Conservation (phyloP, 768 basidiomycete genomes). For the Mycena vitilis region DNA sequence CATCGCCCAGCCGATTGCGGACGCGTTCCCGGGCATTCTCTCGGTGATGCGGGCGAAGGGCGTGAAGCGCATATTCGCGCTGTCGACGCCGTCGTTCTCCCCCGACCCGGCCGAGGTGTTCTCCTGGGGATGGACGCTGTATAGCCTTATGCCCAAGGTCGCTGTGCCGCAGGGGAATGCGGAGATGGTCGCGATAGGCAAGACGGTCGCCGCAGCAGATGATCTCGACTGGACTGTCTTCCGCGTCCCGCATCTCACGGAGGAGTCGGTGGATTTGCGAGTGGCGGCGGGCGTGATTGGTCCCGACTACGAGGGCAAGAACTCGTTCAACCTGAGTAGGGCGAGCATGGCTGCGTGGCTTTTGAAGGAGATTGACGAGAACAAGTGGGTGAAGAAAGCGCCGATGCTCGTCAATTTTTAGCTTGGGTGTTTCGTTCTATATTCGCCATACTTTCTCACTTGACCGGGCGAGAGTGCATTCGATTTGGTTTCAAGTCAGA, state of each 20-base stretch:
- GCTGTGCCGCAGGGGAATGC: conserved; percentile 23
- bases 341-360: conserved; percentile 22
- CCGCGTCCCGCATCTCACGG: conserved; percentile 21
- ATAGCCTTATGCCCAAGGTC: neutral
- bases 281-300: conserved; percentile 14
- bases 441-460: no score
- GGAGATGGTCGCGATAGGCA: conserved; percentile 23
- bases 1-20: conserved; percentile 17
- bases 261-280: conserved; percentile 12
- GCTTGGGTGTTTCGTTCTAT: no score
- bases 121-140: neutral
- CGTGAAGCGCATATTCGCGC: conserved; percentile 25
- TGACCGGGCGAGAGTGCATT: no score
- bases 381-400: conserved; percentile 21
- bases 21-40: conserved; percentile 20
- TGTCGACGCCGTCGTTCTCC: conserved; percentile 26
- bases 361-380: conserved; percentile 25
- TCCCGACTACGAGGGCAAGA: conserved; percentile 23
- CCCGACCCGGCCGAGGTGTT: conserved; percentile 19
- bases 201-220: conserved; percentile 18
- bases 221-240: conserved; percentile 29
- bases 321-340: conserved; percentile 7
- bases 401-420: conserved; percentile 22
- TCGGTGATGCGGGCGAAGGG: conserved; percentile 25
- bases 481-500: no score